Base-by-base conservation (phyloP, 768 basidiomycete genomes). In the Obba rivulosa region DNA sequence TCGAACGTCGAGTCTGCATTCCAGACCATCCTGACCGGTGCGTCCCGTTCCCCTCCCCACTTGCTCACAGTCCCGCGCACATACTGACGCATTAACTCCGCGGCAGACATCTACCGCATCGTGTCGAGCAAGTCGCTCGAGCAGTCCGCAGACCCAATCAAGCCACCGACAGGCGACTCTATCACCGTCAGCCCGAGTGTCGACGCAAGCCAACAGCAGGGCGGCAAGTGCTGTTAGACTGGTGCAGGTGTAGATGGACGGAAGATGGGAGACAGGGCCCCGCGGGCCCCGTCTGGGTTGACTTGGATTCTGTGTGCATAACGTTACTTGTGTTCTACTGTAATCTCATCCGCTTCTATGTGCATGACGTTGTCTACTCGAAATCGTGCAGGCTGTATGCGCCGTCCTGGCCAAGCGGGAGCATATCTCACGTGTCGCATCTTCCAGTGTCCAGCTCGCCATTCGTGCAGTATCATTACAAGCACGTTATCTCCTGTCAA, bases 1-100 rank as follows among this genome's bases (percentile, higher is more conserved):
- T 94, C 92, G 43, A 96, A 97, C 72, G 94, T 99, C 69, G 95
- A 98, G 71, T 72, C 80, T 49, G 96, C 95, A 43, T 99, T 99
- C 84, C 93, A 98, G 68, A 92, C 83, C 49, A 97, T 97, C 63
- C 77, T 99, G 53, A 84, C 87, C 39, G 93, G 93, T 92, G 42
- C 44, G 81, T 71, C 23, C 28, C 17, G 8, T 28, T 25, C 10
- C 25, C 23, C n/a, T 31, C 8, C 3, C 18, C 20, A 25, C 20
- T 17, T 37, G 35, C 23, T 20, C 17, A 8, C 36, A 34, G 28
- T 31, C 28, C 13, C 7, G 22, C 35, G 41, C 40, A 56, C 44
- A 52, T 13, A 23, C 37, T 44, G 20, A 51, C 34, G 25, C 11
- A 14, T 42, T 49, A 13, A 31, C 28, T 31, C 28, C 13, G 28